Conservation (phyloP, 441 rosid species). For the Erysimum cheiri region DNA sequence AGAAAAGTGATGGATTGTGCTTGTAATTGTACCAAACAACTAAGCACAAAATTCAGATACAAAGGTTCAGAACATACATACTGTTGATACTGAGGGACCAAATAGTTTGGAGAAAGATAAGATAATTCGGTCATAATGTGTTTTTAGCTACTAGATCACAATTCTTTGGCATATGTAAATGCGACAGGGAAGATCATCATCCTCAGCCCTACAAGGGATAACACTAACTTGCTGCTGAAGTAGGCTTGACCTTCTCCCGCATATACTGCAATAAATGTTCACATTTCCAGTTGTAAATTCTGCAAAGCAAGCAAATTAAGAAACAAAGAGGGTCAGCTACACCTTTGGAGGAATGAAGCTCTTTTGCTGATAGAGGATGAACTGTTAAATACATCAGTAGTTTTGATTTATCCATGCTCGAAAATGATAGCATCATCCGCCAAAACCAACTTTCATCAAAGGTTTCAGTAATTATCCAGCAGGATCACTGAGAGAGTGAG, state of each 20-base stretch:
- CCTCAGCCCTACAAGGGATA: constrained; percentile 6
- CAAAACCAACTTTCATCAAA: constrained; percentile 5
- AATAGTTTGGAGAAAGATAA: constrained; percentile 29
- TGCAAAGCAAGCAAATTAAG: constrained; percentile 46
- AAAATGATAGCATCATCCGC: neutral
- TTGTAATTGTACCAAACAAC: constrained; percentile 16
- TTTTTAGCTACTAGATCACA: constrained; percentile 18
- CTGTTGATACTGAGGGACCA: constrained; percentile 9
- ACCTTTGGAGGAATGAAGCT: constrained; percentile 1
- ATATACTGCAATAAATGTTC: constrained; percentile 86
- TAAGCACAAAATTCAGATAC: constrained; percentile 10
- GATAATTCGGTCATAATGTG: constrained; percentile 12
- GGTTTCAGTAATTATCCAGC: neutral
- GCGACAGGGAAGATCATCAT: neutral
- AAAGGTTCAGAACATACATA: constrained; percentile 33
- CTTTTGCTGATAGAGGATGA: neutral
- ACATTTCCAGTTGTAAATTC: constrained; percentile 96
- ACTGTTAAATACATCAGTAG: neutral
- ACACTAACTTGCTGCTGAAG: constrained; percentile 44
- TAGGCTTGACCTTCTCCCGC: constrained; percentile 69
- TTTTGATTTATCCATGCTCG: neutral
- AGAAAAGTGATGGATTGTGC: neutral
- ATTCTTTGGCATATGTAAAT: constrained; percentile 4
- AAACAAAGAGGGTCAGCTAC: constrained; percentile 10
- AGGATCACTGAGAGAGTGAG: neutral